Conservation (phyloP, 164 flowering plant genomes). For the Dillenia turbinata region DNA sequence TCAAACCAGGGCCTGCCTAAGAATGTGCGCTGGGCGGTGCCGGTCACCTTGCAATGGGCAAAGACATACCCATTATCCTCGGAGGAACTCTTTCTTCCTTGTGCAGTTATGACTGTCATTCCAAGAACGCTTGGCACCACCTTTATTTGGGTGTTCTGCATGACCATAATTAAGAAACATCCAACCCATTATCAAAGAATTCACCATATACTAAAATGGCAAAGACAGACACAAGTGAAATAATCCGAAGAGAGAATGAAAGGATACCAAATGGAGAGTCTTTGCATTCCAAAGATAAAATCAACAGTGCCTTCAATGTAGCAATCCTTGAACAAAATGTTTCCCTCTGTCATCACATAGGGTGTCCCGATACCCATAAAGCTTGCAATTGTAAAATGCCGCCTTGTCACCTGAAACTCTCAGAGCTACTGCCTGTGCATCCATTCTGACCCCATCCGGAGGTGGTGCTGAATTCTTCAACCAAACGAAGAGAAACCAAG, state of each 20-base stretch:
- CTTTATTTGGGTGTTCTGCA: conserved; percentile 21
- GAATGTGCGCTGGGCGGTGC: conserved; percentile 13
- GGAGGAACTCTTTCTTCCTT: conserved; percentile 20
- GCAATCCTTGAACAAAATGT: conserved; percentile 47
- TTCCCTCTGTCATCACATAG: conserved; percentile 34
- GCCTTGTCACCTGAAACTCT: conserved; percentile 48
- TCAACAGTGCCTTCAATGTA: conserved; percentile 41
- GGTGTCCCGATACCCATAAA: conserved; percentile 62
- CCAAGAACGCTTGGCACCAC: conserved; percentile 17
- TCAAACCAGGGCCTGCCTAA: conserved; percentile 47
- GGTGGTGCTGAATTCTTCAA: conserved; percentile 60
- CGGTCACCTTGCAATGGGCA: conserved; percentile 39
- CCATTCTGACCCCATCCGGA: conserved; percentile 43
- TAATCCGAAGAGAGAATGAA: neutral
- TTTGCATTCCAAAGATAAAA: conserved; percentile 43
- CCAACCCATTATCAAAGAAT: too few relatives aligned
- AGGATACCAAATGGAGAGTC: conserved; percentile 33
- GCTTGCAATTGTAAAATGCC: conserved; percentile 44
- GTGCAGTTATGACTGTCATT: conserved; percentile 36
- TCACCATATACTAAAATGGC: too few relatives aligned
- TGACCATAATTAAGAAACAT: neutral
- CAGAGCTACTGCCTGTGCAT: conserved; percentile 57
- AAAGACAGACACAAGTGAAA: too few relatives aligned
- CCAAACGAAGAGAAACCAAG: neutral
- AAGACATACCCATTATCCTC: conserved; percentile 38